These are phyloP conservation scores for Phallus indusiatus DNA, from an alignment of 768 basidiomycete genomes.

Conservation along the genomic window DNA sequence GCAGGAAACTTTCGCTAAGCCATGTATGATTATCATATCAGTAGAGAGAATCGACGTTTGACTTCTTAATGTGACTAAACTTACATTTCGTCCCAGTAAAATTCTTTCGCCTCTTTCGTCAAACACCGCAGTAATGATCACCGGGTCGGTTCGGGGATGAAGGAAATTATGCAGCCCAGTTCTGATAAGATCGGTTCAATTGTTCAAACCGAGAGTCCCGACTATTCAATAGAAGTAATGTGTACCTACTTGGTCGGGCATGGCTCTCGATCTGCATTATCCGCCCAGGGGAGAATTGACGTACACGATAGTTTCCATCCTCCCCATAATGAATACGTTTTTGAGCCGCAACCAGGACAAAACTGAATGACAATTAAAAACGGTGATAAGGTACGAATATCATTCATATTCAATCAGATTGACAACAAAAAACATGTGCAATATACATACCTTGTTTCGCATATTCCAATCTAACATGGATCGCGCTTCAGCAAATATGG, in stretches of 20 bases:
- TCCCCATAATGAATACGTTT: conserved; percentile 80
- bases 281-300: conserved; percentile 64
- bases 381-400: neutral
- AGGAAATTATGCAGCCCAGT: conserved; percentile 82
- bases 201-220: conserved; percentile 3
- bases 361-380: conserved; percentile 40
- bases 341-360: conserved; percentile 80
- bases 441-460: conserved; percentile 59
- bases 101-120: conserved; percentile 75
- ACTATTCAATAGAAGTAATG: neutral
- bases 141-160: conserved; percentile 77
- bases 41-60: neutral
- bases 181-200: conserved; percentile 26
- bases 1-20: conserved; percentile 53
- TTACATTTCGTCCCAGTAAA: conserved; percentile 77
- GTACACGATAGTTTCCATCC: conserved; percentile 91
- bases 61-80: conserved; percentile 20
- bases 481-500: conserved; percentile 67
- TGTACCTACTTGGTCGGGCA: conserved; percentile 60
- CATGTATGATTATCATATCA: neutral
- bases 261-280: conserved; percentile 50
- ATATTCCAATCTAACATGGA: conserved; percentile 91
- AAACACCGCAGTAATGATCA: conserved; percentile 84
- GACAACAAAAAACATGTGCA: conserved; percentile 9
- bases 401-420: neutral